Conservation (phyloP, 2,329 filamentous ascomycete species). For the Calonectria honghensis region DNA sequence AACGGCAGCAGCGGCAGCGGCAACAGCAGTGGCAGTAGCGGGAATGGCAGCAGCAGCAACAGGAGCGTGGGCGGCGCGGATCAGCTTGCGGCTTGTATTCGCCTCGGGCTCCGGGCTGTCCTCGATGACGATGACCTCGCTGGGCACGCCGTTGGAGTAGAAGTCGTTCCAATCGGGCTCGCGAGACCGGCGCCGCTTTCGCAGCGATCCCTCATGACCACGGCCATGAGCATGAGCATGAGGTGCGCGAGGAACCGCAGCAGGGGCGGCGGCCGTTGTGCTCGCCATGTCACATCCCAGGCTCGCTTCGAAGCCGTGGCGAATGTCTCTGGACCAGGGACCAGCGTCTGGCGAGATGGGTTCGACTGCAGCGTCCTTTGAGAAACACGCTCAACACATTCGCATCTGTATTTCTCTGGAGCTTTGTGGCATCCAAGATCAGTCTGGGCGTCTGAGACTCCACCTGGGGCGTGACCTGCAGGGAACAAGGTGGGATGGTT, state of each 20-base stretch:
- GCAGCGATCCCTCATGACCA: conserved; percentile 23
- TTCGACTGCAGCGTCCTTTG: background rate
- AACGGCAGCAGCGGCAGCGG: too few relatives aligned
- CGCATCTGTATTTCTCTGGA: conserved; percentile 4
- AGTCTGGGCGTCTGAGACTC: conserved; percentile 27
- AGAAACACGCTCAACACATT: conserved; percentile 5
- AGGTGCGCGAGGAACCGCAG: background rate
- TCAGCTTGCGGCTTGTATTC: conserved; percentile 60
- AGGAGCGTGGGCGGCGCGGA: conserved; percentile 51
- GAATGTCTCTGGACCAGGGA: conserved; percentile 15
- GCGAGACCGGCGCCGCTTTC: conserved; percentile 19
- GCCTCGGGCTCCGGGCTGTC: conserved; percentile 76
- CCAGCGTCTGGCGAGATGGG: conserved; percentile 6
- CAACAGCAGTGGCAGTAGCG: background rate
- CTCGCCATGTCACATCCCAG: conserved; percentile 28
- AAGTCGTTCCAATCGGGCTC: conserved; percentile 85
- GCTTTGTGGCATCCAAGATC: conserved; percentile 25
- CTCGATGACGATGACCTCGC: conserved; percentile 90
- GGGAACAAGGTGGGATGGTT: conserved; percentile 29
- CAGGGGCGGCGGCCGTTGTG: conserved; percentile 20
- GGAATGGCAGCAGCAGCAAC: background rate
- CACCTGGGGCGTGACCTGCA: conserved; percentile 27
- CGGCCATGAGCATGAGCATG: conserved; percentile 5
- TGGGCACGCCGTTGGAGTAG: conserved; percentile 87
- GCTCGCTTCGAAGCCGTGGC: conserved; percentile 8